Evolutionary conservation across 2,329 filamentous ascomycete genomes (phyloP), one percentile per base, ranked within the genome.

Genomic region (Volutella citrinella): DNA sequence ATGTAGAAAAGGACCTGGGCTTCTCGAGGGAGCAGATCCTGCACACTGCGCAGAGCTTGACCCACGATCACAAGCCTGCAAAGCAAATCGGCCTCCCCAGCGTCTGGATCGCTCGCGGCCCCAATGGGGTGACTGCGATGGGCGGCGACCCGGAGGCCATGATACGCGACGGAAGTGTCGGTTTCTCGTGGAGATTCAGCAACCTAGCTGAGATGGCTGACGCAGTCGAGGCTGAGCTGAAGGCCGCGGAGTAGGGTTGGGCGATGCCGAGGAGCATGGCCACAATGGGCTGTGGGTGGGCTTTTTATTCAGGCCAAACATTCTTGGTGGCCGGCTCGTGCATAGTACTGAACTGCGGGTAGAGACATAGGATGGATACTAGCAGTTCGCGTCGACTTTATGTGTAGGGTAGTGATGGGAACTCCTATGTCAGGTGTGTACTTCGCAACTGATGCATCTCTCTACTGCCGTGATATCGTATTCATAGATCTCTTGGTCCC

Each of bases 21-120:
- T 55, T 85, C 0, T 51, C 57, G 5, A 46, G 45, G 42, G 66
- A 70, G 19, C 64, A 78, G 41, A 65, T 88, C 27, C 52, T 87
- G 44, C 82, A 86, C 54, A 82, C 83, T 0, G 84, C 84, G 32
- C 74, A 84, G 59, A 82, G 79, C 42, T 60, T 86, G 55, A 70
- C 68, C 22, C 76, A 82, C 44, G 84, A 88, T 48, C 82, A 87
- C 57, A 69, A 74, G 5, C 80, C 84, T 0, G 78, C 80, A 4
- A 75, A 74, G 58, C 56, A 75, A 51, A 49, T 80, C 13, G 80
- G 77, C 2, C 54, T 87, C 22, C 68, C 66, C 45, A 80, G 72
- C 36, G 74, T 72, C 13, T 88, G 81, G 81, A 86, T 87, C 48
- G 72, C 72, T 36, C 60, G 80, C 21, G 68, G 68, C 2, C 73